Percentiles rank a stretch among this genome's conserved stretches.
Conservation (phyloP, 2,329 filamentous ascomycete genomes). For the Claviceps pazoutovae region DNA sequence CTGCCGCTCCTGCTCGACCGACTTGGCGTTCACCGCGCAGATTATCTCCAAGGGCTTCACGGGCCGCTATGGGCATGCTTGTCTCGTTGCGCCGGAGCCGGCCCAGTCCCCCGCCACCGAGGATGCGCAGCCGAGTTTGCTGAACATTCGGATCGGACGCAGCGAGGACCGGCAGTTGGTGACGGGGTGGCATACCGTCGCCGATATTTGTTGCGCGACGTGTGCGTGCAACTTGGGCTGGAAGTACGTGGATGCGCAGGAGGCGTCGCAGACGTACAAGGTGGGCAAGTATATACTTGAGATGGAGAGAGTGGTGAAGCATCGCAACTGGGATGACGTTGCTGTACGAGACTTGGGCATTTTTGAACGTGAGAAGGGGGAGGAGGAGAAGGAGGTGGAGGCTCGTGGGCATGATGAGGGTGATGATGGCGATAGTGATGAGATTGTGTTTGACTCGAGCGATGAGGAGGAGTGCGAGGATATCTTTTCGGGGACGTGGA, state of each 20-base stretch:
- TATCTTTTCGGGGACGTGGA: conserved; percentile 48
- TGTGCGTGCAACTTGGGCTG: conserved; percentile 47
- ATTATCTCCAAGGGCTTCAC: conserved; percentile 54
- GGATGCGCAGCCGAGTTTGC: conserved; percentile 17
- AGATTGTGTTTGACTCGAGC: conserved; percentile 45
- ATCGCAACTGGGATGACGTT: conserved; percentile 35
- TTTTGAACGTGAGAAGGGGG: conserved; percentile 1
- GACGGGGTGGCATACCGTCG: conserved; percentile 50
- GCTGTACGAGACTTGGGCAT: conserved; percentile 6
- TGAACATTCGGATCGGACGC: conserved; percentile 42
- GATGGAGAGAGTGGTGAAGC: conserved; percentile 39
- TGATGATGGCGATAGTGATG: conserved; percentile 10
- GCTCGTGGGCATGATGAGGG: too few relatives aligned
- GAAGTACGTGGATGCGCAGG: conserved; percentile 53
- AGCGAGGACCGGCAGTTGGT: conserved; percentile 43
- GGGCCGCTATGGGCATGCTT: conserved; percentile 50
- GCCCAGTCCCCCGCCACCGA: conserved; percentile 1
- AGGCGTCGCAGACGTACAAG: conserved; percentile 49
- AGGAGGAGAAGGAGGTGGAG: conserved; percentile 1
- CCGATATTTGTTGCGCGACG: conserved; percentile 44
- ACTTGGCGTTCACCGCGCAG: conserved; percentile 47
- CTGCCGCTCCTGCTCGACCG: conserved; percentile 43
- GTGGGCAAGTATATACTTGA: conserved; percentile 56
- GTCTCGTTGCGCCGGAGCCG: conserved; percentile 37
- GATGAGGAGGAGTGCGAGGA: conserved; percentile 56